Evolutionary conservation across 495 filamentous ascomycete species (phyloP).

Genomic region (Trichoderma parareesei): DNA sequence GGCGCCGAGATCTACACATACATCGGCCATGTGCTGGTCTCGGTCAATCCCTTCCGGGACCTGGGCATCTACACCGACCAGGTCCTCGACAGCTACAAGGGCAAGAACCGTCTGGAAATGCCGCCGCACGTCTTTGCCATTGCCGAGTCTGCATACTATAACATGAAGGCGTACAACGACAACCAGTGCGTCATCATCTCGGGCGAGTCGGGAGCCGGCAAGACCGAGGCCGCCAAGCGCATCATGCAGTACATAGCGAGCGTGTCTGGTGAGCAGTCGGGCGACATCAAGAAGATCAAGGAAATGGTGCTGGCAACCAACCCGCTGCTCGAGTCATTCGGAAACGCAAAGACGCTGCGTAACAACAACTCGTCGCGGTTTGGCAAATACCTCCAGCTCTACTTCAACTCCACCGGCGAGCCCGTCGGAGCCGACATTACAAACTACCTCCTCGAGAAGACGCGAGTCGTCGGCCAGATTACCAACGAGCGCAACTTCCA

Average conservation of each 20-base stretch:
- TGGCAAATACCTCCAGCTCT: conserved; percentile 95
- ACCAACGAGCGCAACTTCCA: conserved; percentile 96
- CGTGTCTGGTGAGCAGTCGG: conserved; percentile 80
- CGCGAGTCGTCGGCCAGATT: conserved; percentile 92
- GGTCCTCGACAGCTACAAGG: conserved; percentile 82
- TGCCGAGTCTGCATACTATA: conserved; percentile 94
- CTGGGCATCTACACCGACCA: conserved; percentile 96
- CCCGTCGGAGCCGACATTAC: conserved; percentile 96
- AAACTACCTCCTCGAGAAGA: conserved; percentile 95
- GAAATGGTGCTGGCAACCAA: conserved; percentile 99
- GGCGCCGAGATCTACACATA: conserved; percentile 98
- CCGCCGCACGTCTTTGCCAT: conserved; percentile 97
- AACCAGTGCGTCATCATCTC: conserved; percentile 99
- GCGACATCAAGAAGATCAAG: conserved; percentile 94
- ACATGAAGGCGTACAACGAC: conserved; percentile 99
- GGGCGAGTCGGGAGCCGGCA: conserved; percentile 95
- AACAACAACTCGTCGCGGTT: conserved; percentile 99
- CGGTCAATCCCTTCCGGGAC: conserved; percentile 97
- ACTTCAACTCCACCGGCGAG: conserved; percentile 90
- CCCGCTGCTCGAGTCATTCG: conserved; percentile 93
- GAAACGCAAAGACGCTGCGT: conserved; percentile 93
- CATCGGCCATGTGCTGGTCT: conserved; percentile 99
- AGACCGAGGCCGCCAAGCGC: conserved; percentile 98
- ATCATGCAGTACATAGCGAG: conserved; percentile 99
- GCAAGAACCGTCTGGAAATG: conserved; percentile 92